phyloP scores from a whole-genome alignment of 495 filamentous ascomycete species.

The Sphaerosporella brunnea region DNA sequence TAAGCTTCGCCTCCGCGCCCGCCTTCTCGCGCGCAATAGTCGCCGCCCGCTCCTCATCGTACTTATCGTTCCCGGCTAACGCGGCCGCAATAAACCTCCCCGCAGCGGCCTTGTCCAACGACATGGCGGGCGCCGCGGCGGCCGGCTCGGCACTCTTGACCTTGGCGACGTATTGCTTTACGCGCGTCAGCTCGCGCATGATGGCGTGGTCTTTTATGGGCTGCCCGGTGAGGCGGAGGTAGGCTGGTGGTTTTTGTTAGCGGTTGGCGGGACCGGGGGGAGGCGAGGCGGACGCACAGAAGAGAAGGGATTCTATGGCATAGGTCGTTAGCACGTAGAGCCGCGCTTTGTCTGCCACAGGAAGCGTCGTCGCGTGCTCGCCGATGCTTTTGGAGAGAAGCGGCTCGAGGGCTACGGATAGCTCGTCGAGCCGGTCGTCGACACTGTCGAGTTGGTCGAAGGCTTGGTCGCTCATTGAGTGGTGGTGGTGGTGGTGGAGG shows the following conservation, averaged over 20 bases:
- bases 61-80: constrained; percentile 49
- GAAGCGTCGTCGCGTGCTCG: constrained; percentile 56
- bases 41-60: constrained; percentile 38
- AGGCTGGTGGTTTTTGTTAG: constrained; percentile 36
- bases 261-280: neutral
- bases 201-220: constrained; percentile 71
- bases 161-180: constrained; percentile 86
- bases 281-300: constrained; percentile 39
- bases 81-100: constrained; percentile 63
- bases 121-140: constrained; percentile 33
- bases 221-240: constrained; percentile 59
- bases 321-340: constrained; percentile 71
- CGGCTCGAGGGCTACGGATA: constrained; percentile 55
- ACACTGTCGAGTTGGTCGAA: constrained; percentile 47
- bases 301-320: constrained; percentile 77
- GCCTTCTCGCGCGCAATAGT: constrained; percentile 43
- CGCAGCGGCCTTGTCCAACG: constrained; percentile 64
- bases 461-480: constrained; percentile 24
- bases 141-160: constrained; percentile 45
- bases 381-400: constrained; percentile 44
- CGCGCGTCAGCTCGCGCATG: constrained; percentile 63
- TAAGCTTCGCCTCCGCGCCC: constrained; percentile 36
- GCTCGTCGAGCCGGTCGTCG: constrained; percentile 55
- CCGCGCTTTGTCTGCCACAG: constrained; percentile 84
- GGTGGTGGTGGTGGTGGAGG: constrained; percentile 2